A percentile compares a stretch with the other conserved stretches of the same genome.
Evolutionary conservation across 2,329 filamentous ascomycete genomes (phyloP).

Genomic region (Immersiporthe knoxdaviesiana): DNA sequence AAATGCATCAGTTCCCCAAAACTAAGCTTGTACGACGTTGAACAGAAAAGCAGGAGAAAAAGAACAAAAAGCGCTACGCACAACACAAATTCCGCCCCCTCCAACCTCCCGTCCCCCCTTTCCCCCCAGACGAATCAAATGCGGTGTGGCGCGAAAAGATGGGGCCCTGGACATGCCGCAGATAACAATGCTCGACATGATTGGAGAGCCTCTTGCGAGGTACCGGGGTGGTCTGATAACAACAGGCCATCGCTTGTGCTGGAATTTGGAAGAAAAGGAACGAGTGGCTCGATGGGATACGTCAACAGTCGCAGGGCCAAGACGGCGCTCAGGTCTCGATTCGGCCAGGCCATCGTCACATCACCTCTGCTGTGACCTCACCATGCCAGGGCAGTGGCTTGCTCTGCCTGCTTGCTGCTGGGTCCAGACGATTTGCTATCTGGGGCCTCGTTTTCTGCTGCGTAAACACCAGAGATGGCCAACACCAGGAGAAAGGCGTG

Average conservation of each 20-base stretch:
- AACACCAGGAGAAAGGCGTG: background rate
- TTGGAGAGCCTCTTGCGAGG: background rate
- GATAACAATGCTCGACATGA: constrained; percentile 12
- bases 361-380: background rate
- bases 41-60: background rate
- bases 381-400: background rate
- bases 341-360: background rate
- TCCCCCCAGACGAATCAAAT: background rate
- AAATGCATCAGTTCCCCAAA: background rate
- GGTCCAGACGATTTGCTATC: background rate
- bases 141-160: constrained; percentile 1
- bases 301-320: constrained; percentile 4
- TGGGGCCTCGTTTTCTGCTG: background rate
- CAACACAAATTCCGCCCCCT: constrained; percentile 5
- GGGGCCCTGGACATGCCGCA: background rate
- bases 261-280: background rate
- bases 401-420: background rate
- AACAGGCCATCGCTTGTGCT: constrained; percentile 1
- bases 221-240: constrained; percentile 7
- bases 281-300: background rate
- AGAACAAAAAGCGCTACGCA: background rate
- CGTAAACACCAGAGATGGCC: background rate
- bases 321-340: constrained; percentile 2
- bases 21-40: background rate
- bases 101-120: too few relatives aligned